Base-by-base conservation (phyloP, 2,329 filamentous ascomycete species). In the Penicillium paneum region DNA sequence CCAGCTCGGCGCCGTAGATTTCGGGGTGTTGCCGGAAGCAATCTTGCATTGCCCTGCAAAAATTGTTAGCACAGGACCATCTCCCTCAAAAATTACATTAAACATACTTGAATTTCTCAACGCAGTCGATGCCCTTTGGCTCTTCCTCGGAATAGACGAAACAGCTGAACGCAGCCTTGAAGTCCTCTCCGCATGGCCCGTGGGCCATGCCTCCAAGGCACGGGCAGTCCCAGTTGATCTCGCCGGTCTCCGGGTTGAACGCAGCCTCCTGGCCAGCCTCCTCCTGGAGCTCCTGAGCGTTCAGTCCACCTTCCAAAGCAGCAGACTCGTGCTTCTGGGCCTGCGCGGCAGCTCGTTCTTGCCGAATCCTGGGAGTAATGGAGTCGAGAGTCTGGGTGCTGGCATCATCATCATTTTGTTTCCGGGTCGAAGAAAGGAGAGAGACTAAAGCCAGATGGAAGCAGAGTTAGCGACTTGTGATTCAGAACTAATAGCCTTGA, bases 161-260 rank as follows among this genome's bases (percentile, higher is more conserved):
- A 78, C 94, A 99, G 83, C 91, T 96, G 68, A 99, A 99, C 0
- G 94, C 94, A 24, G 87, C 86, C 79, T 88, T 91, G 83, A 99
- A 99, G 69, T 97, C 87, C 71, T 95, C 90, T 44, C 94, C 94
- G 71, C 94, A 99, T 50, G 94, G 94, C 0, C 94, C 94, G 70
- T 96, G 78, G 8, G 94, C 94, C 94, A 99, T 99, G 49, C 94
- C 94, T 45, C 94, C 94, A 32, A 99, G 79, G 73, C 94, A 99
- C 15, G 94, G 94, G 75, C 94, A 99, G 73, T 97, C 94, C 94
- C 94, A 99, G 81, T 99, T 99, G 77, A 99, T 99, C 82, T 99
- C 94, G 64, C 94, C 94, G 10, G 94, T 99, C 79, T 97, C 94
- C 3, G 92, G 91, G 75, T 99, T 96, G 79, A 97, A 99, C 1